A percentile compares a stretch with the other conserved stretches of the same genome.
These are phyloP conservation scores for Boletellus ananiceps DNA, from an alignment of 768 basidiomycete species.

Conservation along the genomic window DNA sequence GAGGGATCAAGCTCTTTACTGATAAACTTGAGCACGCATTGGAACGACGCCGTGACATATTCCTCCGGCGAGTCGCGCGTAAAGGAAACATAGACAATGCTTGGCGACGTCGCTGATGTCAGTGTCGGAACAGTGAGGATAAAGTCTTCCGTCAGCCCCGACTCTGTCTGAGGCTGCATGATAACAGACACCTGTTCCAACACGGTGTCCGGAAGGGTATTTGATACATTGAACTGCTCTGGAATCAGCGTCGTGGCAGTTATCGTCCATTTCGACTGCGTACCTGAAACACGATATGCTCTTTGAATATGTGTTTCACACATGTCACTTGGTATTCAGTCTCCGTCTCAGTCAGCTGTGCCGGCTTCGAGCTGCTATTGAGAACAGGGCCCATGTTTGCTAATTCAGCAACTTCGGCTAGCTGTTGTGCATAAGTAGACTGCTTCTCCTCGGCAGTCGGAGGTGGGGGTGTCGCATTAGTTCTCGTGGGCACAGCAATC, in stretches of 20 bases:
- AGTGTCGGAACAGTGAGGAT: conserved; percentile 82
- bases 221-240: conserved; percentile 89
- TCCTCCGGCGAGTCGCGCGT: conserved; percentile 72
- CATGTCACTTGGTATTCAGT: conserved; percentile 97
- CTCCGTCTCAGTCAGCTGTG: conserved; percentile 90
- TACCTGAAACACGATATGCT: conserved; percentile 96
- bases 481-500: conserved; percentile 66
- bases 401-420: conserved; percentile 84
- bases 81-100: conserved; percentile 90
- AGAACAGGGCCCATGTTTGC: conserved; percentile 79
- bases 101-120: conserved; percentile 66
- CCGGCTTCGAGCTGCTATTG: conserved; percentile 76
- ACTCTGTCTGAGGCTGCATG: conserved; percentile 78
- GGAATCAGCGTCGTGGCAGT: conserved; percentile 5
- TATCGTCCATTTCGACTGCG: conserved; percentile 15
- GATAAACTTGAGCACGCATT: conserved; percentile 87
- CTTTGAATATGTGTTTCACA: conserved; percentile 95
- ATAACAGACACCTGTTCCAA: conserved; percentile 91
- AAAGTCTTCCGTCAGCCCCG: conserved; percentile 85
- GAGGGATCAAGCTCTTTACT: conserved; percentile 97
- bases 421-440: conserved; percentile 82
- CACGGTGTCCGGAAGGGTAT: conserved; percentile 93
- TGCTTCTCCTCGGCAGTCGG: conserved; percentile 85
- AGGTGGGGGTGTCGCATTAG: conserved; percentile 57
- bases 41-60: conserved; percentile 82